Evolutionary conservation across 202 grass and related monocot genomes (phyloP), one percentile per base, ranked within the genome.

Genomic region (Dendrocalamus latiflorus): DNA sequence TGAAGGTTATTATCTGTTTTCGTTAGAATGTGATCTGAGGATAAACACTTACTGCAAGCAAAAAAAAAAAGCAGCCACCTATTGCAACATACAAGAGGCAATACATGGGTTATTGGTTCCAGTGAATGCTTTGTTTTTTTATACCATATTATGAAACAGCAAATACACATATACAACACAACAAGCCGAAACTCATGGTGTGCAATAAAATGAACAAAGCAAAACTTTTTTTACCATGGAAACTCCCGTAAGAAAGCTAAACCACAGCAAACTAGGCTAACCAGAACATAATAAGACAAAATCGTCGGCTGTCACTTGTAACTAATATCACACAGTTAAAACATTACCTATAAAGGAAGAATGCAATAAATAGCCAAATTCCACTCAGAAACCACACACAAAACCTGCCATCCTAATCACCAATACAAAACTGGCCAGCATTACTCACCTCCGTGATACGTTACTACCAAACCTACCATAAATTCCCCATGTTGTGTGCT

Each of bases 301-400:
- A 24, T 53, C 17, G 18, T 4, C 65, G 21, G 25, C 22, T 45
- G 9, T 28, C 48, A 3, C 50, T 65, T 51, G 33, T 49, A 33
- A n/a, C n/a, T n/a, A n/a, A n/a, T n/a, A n/a, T n/a, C n/a, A n/a
- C n/a, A n/a, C n/a, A n/a, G n/a, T n/a, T n/a, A n/a, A n/a, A n/a
- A n/a, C n/a, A n/a, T n/a, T n/a, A n/a, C 24, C 33, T 48, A 65
- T 17, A 64, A 86, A 80, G 67, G 33, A 50, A 61, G 70, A 68
- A 42, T 2, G 2, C 36, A 85, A 56, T 41, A 57, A 21, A 66
- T n/a, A 67, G 39, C n/a, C 56, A 71, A 72, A 81, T 55, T 30
- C 14, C 26, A 77, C 57, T 66, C 58, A 26, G 5, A 30, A 84
- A 62, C 42, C 11, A 36, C 50, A 54, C 37, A 53, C 41, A 64